A percentile compares a stretch with the other conserved stretches of the same genome.
Evolutionary conservation across 208 protist species (phyloP).

Genomic region (Tritrichomonas foetus): DNA sequence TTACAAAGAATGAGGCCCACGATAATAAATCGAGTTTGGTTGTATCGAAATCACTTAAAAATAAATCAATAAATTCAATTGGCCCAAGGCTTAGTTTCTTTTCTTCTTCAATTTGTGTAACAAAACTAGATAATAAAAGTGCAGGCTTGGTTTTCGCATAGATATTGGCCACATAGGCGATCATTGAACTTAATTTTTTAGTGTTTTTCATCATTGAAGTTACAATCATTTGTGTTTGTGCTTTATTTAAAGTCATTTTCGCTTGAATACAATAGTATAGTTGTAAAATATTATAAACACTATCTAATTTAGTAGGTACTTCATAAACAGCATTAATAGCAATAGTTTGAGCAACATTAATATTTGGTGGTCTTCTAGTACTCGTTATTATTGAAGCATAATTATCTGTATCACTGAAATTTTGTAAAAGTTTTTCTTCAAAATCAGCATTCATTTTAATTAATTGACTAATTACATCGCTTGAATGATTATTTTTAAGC

Average conservation of each 20-base stretch:
- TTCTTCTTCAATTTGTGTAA: neutral
- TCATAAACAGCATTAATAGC: neutral
- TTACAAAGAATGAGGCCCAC: slow-evolving; percentile 21
- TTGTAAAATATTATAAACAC: neutral
- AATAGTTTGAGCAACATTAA: neutral
- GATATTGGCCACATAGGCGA: neutral
- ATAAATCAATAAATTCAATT: slow-evolving; percentile 27
- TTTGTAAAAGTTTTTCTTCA: neutral
- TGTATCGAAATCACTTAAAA: neutral
- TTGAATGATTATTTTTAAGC: neutral
- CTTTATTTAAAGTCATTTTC: neutral
- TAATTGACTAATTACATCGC: neutral
- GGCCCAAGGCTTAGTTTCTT: neutral
- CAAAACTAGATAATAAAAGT: neutral
- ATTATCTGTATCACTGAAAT: neutral
- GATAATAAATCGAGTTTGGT: neutral
- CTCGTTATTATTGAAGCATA: neutral
- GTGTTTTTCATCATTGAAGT: neutral
- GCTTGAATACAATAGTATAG: neutral
- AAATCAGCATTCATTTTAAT: neutral
- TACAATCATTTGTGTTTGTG: neutral
- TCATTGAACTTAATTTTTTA: neutral
- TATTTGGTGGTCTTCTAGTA: neutral
- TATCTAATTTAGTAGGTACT: neutral
- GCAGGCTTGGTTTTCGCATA: neutral